Evolutionary conservation across 1,284 basidiomycete species (phyloP), one percentile per base, ranked within the genome.

Genomic region (Sporisorium exsertum): DNA sequence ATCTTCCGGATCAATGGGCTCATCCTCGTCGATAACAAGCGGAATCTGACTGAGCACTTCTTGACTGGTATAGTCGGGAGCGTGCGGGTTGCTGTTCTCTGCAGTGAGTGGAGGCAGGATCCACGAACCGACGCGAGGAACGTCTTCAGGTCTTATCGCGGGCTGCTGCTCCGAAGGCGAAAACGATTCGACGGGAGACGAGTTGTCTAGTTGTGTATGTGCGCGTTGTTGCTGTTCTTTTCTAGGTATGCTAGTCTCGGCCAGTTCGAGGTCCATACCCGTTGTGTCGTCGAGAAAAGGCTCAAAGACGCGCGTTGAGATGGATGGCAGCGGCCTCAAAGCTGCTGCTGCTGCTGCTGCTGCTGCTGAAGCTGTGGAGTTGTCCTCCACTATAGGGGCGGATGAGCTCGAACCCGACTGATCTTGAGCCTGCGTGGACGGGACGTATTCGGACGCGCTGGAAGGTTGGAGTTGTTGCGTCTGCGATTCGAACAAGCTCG

Each of bases 241-340:
- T 29, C 43, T 32, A n/a, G 56, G 32, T 2, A 64, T 47, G 15
- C 61, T 22, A 7, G n/a, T 32, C 15, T 72, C 63, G 16, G 58
- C 66, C 5, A 26, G 35, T 10, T 74, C 74, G 3, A 77, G 42
- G 7, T 62, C 57, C 63, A 73, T 51, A 15, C 70, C 70, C 4
- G 70, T 77, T 0, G 70, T 69, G 22, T 77, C 63, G 40, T 77
- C 74, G 3, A 77, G 52, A 24, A 24, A 77, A 13, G 74, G 74
- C 40, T 60, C 59, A 29, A 77, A 77, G 3, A 61, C 74, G 0
- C 47, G 47, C n/a, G 60, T 43, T 6, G 70, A 59, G 8, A 77
- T 63, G 6, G 40, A 45, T 12, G 69, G 70, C 0, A 77, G 33
- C 0, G 70, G 70, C 3, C 54, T 24, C 57, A 76, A 12, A 18